phyloP scores from a whole-genome alignment of 768 basidiomycete species.

The Lanmaoa pseudosensibilis region DNA sequence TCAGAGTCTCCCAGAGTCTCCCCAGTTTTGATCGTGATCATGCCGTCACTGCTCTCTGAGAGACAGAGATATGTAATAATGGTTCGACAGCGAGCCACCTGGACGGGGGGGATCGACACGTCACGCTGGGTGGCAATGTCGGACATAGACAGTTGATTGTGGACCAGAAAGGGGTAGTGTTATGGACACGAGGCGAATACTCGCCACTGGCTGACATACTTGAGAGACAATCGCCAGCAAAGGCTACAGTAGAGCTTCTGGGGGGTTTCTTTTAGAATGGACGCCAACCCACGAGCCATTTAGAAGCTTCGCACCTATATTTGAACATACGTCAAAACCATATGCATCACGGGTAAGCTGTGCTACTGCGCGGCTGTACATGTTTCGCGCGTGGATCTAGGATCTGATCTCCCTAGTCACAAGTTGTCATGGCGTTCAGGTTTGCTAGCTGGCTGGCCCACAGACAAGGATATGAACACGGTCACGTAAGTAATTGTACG shows the following conservation, averaged over 20 bases:
- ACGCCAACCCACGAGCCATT: not conserved
- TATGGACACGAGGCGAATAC: constrained; percentile 18
- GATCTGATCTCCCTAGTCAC: not conserved
- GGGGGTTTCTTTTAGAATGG: constrained; percentile 3
- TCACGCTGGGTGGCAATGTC: constrained; percentile 14
- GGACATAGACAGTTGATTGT: constrained; percentile 24
- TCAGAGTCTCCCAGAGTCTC: not conserved
- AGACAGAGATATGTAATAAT: constrained; percentile 7
- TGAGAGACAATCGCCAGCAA: constrained; percentile 5
- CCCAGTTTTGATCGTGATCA: constrained; percentile 11
- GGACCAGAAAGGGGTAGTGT: constrained; percentile 10
- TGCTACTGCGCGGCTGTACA: constrained; percentile 8
- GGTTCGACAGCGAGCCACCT: not conserved
- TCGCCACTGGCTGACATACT: constrained; percentile 10
- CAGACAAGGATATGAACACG: not conserved
- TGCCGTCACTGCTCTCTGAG: constrained; percentile 18
- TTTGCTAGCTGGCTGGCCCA: not conserved
- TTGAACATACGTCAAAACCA: constrained; percentile 2
- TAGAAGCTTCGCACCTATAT: constrained; percentile 10
- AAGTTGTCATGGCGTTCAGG: not conserved
- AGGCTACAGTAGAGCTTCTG: not conserved
- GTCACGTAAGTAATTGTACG: not conserved
- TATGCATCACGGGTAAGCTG: not conserved
- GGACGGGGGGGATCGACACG: constrained; percentile 22
- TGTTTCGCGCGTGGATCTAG: constrained; percentile 7